Base-by-base conservation (phyloP, 75 land plant species). In the Pseudotsuga menziesii region DNA sequence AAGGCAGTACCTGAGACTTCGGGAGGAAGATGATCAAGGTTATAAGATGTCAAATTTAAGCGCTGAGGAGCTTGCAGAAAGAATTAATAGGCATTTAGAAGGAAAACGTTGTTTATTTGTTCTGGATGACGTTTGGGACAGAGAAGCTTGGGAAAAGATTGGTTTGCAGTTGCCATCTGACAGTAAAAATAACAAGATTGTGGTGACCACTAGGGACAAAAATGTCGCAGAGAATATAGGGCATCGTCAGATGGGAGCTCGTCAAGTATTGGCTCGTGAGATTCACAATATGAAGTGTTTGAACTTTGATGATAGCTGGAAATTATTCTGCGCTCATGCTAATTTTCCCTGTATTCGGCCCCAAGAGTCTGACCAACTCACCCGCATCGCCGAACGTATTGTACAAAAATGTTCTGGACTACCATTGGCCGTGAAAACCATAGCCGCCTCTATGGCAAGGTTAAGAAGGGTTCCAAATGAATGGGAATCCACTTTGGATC, bases 71-170 rank as follows among this genome's bases (percentile, higher is more conserved):
- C 20, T 67, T 1, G 19, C 11, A 1, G 12, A 2, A 0, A 67
- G 39, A n/a, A 67, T 67, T 44, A 20, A 39, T 9, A 17, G 9
- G 1, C 22, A 67, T n/a, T 44, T 67, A 35, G 20, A 36, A 17
- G 48, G 44, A 39, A 67, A 2, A 2, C 23, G 23, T 2, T 67
- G 22, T 36, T 19, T 67, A 5, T 32, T 67, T 35, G 48, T 67
- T 17, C 71, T 67, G 44, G 71, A 67, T n/a, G 71, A 67, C 16
- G 48, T 67, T 20, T 67, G 71, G 71, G n/a, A 67, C 22, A 39
- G 6, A 19, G 9, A 27, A 22, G 61, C 26, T 60, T 60, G 26
- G 61, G 26, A 23, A 2, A 5, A 12, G 48, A 25, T 61, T 61
- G 63, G 63, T 25, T 1, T 61, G 63, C 27, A 6, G 0, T 66